Evolutionary conservation across 2,329 filamentous ascomycete species (phyloP), one percentile per base, ranked within the genome.

Genomic region (Botryotinia narcissicola): DNA sequence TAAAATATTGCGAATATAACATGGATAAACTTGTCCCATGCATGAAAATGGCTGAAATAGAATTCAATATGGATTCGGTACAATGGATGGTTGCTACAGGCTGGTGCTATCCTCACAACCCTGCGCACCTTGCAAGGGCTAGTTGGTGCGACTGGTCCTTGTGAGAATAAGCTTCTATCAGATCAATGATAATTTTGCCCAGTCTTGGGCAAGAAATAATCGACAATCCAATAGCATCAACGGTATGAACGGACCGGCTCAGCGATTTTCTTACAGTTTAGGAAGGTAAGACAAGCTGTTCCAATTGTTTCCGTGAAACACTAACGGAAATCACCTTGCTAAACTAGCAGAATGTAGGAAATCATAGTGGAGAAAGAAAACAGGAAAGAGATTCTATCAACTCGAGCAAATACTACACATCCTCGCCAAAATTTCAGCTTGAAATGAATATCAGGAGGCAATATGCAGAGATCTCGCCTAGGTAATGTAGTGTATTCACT

Each of bases 181-280:
- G 51, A 48, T 57, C 60, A 60, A 32, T 67, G 29, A 59, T 51
- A 57, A 40, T 51, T 68, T 67, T 40, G 48, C 62, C 22, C 35
- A 72, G 48, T 29, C 71, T 61, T 57, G 42, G 51, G 25, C 42
- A 37, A 25, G 59, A 32, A 10, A 68, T 71, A 44, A 61, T n/a
- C 60, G 48, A 35, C 40, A 57, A 69, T 42, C 22, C 29, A 46
- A 37, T 61, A 40, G 67, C 29, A 57, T 66, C 63, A 76, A 71
- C 77, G 76, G 76, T 76, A 75, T 76, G 74, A 68, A 70, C 78
- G 77, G 78, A 78, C 78, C 78, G 78, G 67, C 73, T 67, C 77
- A 69, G 75, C 78, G 77, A 79, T 63, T 37, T 37, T 68, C 40
- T 60, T 32, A 40, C 63, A 57, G 20, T 48, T 68, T 44, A 72